These are phyloP conservation scores for Wallacemonas rigidus DNA, from an alignment of 208 protist species.

Conservation along the genomic window DNA sequence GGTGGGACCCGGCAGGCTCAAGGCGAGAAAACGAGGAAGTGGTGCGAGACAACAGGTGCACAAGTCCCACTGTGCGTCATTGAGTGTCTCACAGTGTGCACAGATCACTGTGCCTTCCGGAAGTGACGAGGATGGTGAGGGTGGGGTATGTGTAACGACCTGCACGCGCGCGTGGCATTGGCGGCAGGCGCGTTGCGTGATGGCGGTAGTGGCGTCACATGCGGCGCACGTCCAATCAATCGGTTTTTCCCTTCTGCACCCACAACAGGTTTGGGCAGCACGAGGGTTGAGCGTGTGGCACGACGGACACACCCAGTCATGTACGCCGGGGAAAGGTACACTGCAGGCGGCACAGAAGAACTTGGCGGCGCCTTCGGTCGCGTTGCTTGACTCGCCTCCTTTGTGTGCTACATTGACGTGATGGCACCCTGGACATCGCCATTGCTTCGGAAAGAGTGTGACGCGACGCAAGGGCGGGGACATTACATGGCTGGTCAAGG, in stretches of 20 bases:
- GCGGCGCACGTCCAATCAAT: slow-evolving; percentile 51
- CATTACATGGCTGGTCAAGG: not conserved
- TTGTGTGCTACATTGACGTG: slow-evolving; percentile 17
- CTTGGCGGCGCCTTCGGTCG: slow-evolving; percentile 22
- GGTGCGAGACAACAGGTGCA: slow-evolving; percentile 64
- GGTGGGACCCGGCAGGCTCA: not conserved
- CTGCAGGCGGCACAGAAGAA: slow-evolving; percentile 62
- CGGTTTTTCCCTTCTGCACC: slow-evolving; percentile 55
- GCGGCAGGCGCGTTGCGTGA: slow-evolving; percentile 47
- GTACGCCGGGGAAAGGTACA: slow-evolving; percentile 57
- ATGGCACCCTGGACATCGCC: slow-evolving; percentile 61
- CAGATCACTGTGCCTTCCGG: slow-evolving; percentile 36
- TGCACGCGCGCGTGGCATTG: slow-evolving; percentile 34
- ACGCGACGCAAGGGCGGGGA: slow-evolving; percentile 66
- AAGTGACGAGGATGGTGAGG: not conserved
- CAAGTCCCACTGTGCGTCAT: slow-evolving; percentile 84
- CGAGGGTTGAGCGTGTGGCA: slow-evolving; percentile 70
- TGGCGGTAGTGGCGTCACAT: slow-evolving; percentile 48
- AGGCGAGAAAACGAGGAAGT: slow-evolving; percentile 13
- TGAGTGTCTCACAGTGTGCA: slow-evolving; percentile 43
- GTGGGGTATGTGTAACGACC: slow-evolving; percentile 31
- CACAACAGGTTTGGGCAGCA: slow-evolving; percentile 61
- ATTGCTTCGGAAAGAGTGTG: slow-evolving; percentile 56
- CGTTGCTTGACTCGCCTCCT: not conserved
- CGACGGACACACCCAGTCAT: slow-evolving; percentile 66